Evolutionary conservation across 2,329 filamentous ascomycete species (phyloP).

Genomic region (Tolypocladium cylindrosporum): DNA sequence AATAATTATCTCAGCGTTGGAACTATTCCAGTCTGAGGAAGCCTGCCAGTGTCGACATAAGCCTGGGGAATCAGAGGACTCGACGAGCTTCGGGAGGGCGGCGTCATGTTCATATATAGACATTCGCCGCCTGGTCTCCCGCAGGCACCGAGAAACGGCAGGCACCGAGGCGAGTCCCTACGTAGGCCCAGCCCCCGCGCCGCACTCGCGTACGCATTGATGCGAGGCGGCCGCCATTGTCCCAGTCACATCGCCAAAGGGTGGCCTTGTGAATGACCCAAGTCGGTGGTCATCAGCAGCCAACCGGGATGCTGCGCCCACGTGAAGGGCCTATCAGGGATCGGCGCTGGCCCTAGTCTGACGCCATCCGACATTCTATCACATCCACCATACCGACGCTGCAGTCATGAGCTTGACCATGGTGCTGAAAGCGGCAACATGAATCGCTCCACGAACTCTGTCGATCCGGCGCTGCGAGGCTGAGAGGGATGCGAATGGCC

Average conservation of each 20-base stretch:
- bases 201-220: conserved; percentile 1
- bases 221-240: not conserved
- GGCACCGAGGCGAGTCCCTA: not conserved
- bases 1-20: conserved; percentile 2
- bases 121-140: not conserved
- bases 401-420: not conserved
- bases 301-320: conserved; percentile 10
- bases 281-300: conserved; percentile 13
- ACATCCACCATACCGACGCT: not conserved
- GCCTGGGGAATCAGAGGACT: not conserved
- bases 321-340: conserved; percentile 11
- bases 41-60: not conserved
- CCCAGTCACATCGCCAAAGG: conserved; percentile 3
- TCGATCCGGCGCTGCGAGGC: not conserved
- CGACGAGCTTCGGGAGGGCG: not conserved
- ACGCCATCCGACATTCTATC: not conserved
- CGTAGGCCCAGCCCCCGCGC: not conserved
- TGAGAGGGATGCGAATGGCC: not conserved
- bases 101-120: not conserved
- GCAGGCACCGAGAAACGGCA: not conserved
- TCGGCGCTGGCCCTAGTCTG: not conserved
- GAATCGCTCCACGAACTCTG: not conserved
- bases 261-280: conserved; percentile 14
- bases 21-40: conserved; percentile 1
- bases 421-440: not conserved